Base-by-base conservation (phyloP, 768 basidiomycete genomes). In the Lyophyllum atratum region DNA sequence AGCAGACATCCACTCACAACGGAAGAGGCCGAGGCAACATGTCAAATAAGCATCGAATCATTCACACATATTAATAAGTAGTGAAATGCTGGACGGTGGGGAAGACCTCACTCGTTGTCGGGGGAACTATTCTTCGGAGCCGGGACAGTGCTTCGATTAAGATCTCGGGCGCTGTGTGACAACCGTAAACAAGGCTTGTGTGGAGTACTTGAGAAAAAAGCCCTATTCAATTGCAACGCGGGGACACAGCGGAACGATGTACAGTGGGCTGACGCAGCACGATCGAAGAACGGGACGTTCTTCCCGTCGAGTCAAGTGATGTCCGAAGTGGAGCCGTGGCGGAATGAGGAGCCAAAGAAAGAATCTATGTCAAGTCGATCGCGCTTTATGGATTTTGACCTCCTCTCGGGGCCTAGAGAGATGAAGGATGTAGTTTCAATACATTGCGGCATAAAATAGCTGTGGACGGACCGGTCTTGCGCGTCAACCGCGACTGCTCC, bases 401-500 rank as follows among this genome's bases (percentile, higher is more conserved):
- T 93, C 89, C 72, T 98, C 94, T 62, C 55, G 72, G 19, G 85
- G 85, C 33, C 87, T 84, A 47, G 48, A 26, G 10, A 55, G 15
- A 34, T 48, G 54, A 34, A 26, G 37, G 24, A 52, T n/a, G n/a
- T 31, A 39, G 7, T 55, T 54, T 31, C 40, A 52, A 22, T 49
- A 28, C 7, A 58, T 51, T 5, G 43, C 40, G 10, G 45, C 12
- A 43, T 25, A 53, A 40, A 40, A 46, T 55, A 39, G 28, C 25
- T 37, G 62, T 55, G 29, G 22, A 75, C 89, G 49, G 49, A 90
- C 95, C 84, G 80, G 70, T 98, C 95, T 65, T 98, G 92, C 17
- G 80, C 80, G 67, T 99, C 94, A 17, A 92, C 91, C 3, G 85
- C 88, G 2, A 98, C 95, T 1, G 95, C 89, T 34, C 95, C 96